Base-by-base conservation (phyloP, 208 protist genomes). In the Zelonia costaricensis region DNA sequence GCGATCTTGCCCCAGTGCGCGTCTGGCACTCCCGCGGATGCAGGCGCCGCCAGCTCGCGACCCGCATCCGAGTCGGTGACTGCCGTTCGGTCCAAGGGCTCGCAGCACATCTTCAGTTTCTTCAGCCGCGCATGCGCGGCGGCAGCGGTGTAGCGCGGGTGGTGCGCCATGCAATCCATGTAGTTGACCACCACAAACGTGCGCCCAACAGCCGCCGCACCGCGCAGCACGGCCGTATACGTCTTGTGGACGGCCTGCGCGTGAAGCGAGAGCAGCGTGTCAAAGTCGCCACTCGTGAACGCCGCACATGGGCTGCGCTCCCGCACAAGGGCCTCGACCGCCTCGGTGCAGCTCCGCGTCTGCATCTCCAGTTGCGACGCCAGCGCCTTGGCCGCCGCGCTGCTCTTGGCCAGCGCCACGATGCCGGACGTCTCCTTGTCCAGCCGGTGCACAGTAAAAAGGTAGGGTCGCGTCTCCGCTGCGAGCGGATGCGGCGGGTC, bases 351-450 rank as follows among this genome's bases (percentile, higher is more conserved):
- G 18, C 20, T 9, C 7, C 54, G 47, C n/a, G 85, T 84, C 54
- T 86, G 80, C 10, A 51, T 12, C 57, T 81, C 77, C 70, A 94
- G 84, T 45, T 82, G 63, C 4, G 18, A 25, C 0, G 82, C 75
- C 2, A 95, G 55, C 7, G 18, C 9, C 31, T 60, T 45, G 3
- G 88, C 83, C 1, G 75, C 70, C 10, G 15, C 25, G 30, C 25
- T 28, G 47, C 39, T 27, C 6, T 54, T 35, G 10, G 62, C 59
- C 18, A 96, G 27, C 35, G 92, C 79, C 27, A 94, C 69, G 6
- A 92, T 55, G 16, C 91, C 91, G 4, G 87, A 93, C 20, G 91
- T 96, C 55, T 96, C 86, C 77, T 94, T 93, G 65, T 96, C 91
- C 10, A 96, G 67, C 5, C 91, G 86, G 49, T 96, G 91, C 13